Evolutionary conservation across 208 protist species (phyloP).

Genomic region (Trypanosoma conorhini): DNA sequence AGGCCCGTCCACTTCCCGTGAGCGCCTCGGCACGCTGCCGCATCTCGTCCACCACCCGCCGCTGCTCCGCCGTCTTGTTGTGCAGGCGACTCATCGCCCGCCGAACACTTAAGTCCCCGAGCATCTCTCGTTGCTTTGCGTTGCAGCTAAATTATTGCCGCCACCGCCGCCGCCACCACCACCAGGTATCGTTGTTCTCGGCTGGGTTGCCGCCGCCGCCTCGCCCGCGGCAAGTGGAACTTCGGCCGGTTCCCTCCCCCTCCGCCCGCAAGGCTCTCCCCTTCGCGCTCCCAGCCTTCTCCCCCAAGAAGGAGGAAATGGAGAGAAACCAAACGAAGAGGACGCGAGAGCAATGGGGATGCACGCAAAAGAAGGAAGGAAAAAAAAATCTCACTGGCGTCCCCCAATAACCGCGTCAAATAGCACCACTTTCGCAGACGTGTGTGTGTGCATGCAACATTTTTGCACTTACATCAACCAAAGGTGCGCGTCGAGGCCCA

Average conservation of each 20-base stretch:
- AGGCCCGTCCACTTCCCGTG: conserved; percentile 37
- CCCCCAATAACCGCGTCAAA: too few relatives aligned
- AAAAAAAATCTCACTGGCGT: not conserved
- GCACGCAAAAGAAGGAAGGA: not conserved
- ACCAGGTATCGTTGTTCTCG: not conserved
- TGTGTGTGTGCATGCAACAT: not conserved
- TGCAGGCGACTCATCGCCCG: conserved; percentile 57
- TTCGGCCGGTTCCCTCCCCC: not conserved
- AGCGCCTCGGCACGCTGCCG: conserved; percentile 55
- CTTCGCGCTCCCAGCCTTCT: not conserved
- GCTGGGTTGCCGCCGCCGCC: not conserved
- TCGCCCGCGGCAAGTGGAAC: not conserved
- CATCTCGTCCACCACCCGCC: conserved; percentile 54
- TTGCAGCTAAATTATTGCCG: not conserved
- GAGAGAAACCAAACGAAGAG: conserved; percentile 1
- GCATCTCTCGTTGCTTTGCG: conserved; percentile 3
- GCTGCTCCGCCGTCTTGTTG: conserved; percentile 51
- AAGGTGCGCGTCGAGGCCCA: too few relatives aligned
- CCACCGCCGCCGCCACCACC: not conserved
- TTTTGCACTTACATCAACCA: not conserved
- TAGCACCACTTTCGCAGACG: too few relatives aligned
- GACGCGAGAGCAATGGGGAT: not conserved
- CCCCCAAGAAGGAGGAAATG: not conserved
- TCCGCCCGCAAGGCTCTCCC: conserved; percentile 2
- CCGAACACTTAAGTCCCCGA: conserved; percentile 38